Base-by-base conservation (phyloP, 2,329 filamentous ascomycete genomes). In the Atkinsonella hypoxylon region DNA sequence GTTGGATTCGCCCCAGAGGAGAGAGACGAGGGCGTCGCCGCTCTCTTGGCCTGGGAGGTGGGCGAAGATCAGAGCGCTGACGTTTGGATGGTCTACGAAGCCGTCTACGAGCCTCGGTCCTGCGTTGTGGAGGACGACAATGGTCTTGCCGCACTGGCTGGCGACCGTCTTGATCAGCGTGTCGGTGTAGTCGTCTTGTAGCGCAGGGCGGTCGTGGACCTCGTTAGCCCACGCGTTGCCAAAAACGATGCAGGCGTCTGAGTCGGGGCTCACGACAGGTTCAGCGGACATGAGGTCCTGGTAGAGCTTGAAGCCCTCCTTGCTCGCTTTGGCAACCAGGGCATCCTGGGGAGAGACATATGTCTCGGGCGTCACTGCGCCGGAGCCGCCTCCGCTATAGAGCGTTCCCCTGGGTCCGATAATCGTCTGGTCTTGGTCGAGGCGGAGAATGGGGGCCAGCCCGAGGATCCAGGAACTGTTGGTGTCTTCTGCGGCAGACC, bases 221-320 rank as follows among this genome's bases (percentile, higher is more conserved):
- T 94, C 88, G 1, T 84, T 81, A 1, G 83, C 79, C 64, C 84
- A 86, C 8, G 73, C 76, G 59, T 85, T 85, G 55, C 79, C 76
- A 57, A 85, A 78, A 0, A 83, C 78, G 1, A 84, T 65, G 54
- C 87, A 93, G 8, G 87, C 73, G 58, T 89, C 75, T 1, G 75
- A 71, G 3, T 54, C 64, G 2, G 69, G 61, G 48, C 75, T 67
- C 5, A 83, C 74, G 6, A 65, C 56, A 0, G 81, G 78, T 0
- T 70, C 61, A 1, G 61, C 59, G 1, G 65, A 72, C 12, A 62
- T 61, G 53, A 82, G 77, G 58, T 85, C 81, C 71, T 76, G 82
- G 61, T 75, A 76, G 1, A 85, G 59, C 0, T 71, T 70, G 0
- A 79, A 82, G 41, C 69, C 71, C 52, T 85, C 80, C 11, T 75